These are phyloP conservation scores for Kazachstania sp. DNA, from an alignment of 1,139 yeast species.

Conservation along the genomic window DNA sequence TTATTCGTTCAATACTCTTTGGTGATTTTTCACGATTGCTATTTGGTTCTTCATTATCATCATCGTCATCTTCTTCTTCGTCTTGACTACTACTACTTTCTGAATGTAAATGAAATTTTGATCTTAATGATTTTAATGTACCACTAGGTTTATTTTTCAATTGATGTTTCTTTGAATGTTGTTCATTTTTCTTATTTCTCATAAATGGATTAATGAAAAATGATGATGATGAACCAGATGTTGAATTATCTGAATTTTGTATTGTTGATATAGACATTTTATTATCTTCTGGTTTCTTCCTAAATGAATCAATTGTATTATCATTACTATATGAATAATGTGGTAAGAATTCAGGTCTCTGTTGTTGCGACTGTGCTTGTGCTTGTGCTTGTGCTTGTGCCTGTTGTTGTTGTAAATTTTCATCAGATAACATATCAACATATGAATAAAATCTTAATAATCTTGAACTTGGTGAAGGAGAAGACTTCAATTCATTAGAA, in stretches of 20 bases:
- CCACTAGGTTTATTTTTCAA: not conserved
- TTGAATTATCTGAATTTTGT: not conserved
- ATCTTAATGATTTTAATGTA: not conserved
- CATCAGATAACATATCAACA: slow-evolving; percentile 69
- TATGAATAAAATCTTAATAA: slow-evolving; percentile 62
- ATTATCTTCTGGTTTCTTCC: not conserved
- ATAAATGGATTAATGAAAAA: slow-evolving; percentile 5
- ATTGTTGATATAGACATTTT: not conserved
- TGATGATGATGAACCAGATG: not conserved
- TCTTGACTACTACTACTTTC: not conserved
- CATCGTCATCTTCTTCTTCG: not conserved
- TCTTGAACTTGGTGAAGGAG: slow-evolving; percentile 1
- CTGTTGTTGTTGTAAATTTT: slow-evolving; percentile 21
- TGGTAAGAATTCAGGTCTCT: not conserved
- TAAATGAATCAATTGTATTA: not conserved
- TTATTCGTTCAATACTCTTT: too few relatives aligned
- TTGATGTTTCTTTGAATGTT: not conserved
- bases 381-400: not conserved
- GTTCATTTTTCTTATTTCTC: not conserved
- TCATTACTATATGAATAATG: slow-evolving; percentile 3
- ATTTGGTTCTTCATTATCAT: not conserved
- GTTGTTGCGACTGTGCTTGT: not conserved
- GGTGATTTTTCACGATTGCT: not conserved
- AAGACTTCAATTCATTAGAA: not conserved
- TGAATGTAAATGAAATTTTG: slow-evolving; percentile 4